A percentile compares a stretch with the other conserved stretches of the same genome.
These are phyloP conservation scores for Nannizzia gypsea DNA, from an alignment of 2,329 filamentous ascomycete genomes.

Conservation along the genomic window DNA sequence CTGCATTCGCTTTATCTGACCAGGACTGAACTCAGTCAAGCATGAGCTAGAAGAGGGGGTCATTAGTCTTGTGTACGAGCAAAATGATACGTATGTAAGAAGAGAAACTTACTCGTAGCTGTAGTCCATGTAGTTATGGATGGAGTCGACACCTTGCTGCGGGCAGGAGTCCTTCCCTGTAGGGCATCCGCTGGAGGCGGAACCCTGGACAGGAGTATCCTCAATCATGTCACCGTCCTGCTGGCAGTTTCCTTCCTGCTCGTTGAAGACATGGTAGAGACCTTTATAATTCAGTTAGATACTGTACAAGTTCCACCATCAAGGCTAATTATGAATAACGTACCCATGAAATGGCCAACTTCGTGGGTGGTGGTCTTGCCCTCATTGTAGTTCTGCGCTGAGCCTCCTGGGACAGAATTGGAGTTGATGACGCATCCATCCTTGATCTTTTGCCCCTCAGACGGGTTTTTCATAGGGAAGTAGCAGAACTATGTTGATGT, in stretches of 20 bases:
- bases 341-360: slow-evolving; percentile 25
- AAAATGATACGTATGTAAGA: neutral
- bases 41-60: slow-evolving; percentile 11
- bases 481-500: slow-evolving; percentile 8
- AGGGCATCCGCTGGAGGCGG: slow-evolving; percentile 18
- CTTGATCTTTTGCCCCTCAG: neutral
- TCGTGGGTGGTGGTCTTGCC: slow-evolving; percentile 24
- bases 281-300: neutral
- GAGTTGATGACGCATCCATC: slow-evolving; percentile 18
- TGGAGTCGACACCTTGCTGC: slow-evolving; percentile 20
- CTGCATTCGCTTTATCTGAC: slow-evolving; percentile 19
- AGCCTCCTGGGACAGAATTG: slow-evolving; percentile 18
- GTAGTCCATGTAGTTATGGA: slow-evolving; percentile 28
- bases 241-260: slow-evolving; percentile 17
- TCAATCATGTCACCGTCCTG: slow-evolving; percentile 17
- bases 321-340: neutral
- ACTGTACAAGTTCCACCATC: neutral
- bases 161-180: slow-evolving; percentile 21
- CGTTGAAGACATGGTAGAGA: slow-evolving; percentile 22
- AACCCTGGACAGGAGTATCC: slow-evolving; percentile 22
- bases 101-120: slow-evolving; percentile 15
- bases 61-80: neutral
- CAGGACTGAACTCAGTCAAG: slow-evolving; percentile 20
- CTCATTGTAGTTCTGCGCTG: slow-evolving; percentile 12
- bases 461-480: slow-evolving; percentile 7